Evolutionary conservation across 2,329 filamentous ascomycete species (phyloP).

Genomic region (Aspergillus niger): DNA sequence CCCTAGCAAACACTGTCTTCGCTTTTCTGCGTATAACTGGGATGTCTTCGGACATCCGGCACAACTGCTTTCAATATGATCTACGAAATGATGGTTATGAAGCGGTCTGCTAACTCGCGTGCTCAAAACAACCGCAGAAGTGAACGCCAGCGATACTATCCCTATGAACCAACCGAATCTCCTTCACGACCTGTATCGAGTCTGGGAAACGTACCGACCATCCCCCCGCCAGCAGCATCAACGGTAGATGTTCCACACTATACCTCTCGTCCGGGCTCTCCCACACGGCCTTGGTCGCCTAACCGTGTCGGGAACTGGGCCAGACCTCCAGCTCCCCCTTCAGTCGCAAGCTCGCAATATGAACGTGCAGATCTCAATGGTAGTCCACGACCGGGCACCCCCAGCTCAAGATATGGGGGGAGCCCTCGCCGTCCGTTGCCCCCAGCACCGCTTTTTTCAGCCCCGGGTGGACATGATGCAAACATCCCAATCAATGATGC

Average conservation of each 20-base stretch:
- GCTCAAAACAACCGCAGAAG: conserved; percentile 12
- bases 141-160: conserved; percentile 21
- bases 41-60: conserved; percentile 8
- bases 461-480: conserved; percentile 48
- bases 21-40: neutral
- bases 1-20: neutral
- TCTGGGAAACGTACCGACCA: conserved; percentile 43
- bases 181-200: conserved; percentile 47
- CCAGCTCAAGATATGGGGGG: conserved; percentile 83
- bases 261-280: conserved; percentile 43
- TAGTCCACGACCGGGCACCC: conserved; percentile 84
- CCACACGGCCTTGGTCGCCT: conserved; percentile 56
- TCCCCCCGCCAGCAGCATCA: conserved; percentile 42
- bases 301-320: conserved; percentile 63
- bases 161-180: conserved; percentile 23
- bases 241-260: conserved; percentile 40
- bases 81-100: conserved; percentile 6
- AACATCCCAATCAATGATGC: conserved; percentile 55
- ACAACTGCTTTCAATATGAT: neutral
- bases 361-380: conserved; percentile 89
- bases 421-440: conserved; percentile 85
- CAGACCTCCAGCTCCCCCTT: conserved; percentile 71
- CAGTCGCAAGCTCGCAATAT: conserved; percentile 66
- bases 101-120: conserved; percentile 20
- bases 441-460: conserved; percentile 80